Base-by-base conservation (phyloP, 345 rosid genomes). In the Brassica cretica region DNA sequence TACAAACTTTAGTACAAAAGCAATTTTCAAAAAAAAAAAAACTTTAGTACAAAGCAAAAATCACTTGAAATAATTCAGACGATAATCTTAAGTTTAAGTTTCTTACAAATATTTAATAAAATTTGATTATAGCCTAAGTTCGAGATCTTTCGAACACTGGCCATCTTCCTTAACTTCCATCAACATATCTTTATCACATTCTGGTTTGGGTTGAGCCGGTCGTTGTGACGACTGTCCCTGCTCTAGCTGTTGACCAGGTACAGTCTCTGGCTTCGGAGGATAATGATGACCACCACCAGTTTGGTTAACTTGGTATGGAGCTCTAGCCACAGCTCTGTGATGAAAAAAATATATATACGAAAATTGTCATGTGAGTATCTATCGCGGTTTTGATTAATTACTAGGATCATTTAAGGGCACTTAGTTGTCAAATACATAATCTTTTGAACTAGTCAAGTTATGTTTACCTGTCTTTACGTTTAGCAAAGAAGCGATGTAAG, bases 391-490 rank as follows among this genome's bases (percentile, higher is more conserved):
- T 51, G 56, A 51, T n/a, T n/a, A 8, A 51, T n/a, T 69, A 56
- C 32, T 11, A 18, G 21, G 51, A 68, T 30, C 11, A 55, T 18
- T 18, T 51, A 15, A 6, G 6, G n/a, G 56, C 19, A 51, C 56
- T n/a, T n/a, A 35, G 56, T 51, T 51, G 19, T 51, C 8, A 51
- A 46, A 15, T 51, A 49, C 56, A n/a, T 21, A 49, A 25, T 51
- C 11, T 51, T 37, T 63, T 62, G 19, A 62, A 62, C 21, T n/a
- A 76, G 15, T 71, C 0, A 19, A 32, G 37, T 10, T 2, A 24
- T 12, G 10, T 15, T 37, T 73, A 91, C 97, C 93, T 90, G 68
- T 88, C 96, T 71, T 89, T 92, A 9, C 94, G 89, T 85, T 89
- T 90, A 60, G 85, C 88, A 24, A 92, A 81, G 85, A 92, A 92